These are phyloP conservation scores for Raphanus hybrid DNA, from an alignment of 441 rosid genomes.

Conservation along the genomic window DNA sequence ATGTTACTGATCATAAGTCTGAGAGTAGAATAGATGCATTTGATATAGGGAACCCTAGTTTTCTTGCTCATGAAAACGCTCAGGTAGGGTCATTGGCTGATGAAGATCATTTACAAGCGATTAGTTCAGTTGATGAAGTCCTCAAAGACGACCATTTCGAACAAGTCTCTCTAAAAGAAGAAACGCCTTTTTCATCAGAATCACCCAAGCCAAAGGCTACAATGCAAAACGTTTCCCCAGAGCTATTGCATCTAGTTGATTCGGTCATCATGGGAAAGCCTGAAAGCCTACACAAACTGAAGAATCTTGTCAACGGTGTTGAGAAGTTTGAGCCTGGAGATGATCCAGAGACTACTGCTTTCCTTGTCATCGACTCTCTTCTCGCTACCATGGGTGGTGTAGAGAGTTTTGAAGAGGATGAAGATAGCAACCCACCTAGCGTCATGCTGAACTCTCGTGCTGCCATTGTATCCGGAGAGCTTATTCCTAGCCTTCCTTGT, in stretches of 20 bases:
- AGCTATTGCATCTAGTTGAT: constrained; percentile 91
- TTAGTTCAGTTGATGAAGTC: constrained; percentile 43
- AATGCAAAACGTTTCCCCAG: constrained; percentile 93
- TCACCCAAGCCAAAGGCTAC: constrained; percentile 62
- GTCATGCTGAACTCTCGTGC: constrained; percentile 97
- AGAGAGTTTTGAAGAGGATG: constrained; percentile 95
- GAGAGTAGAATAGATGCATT: background rate
- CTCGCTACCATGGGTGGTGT: constrained; percentile 98
- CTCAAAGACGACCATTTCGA: constrained; percentile 73
- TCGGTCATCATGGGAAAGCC: constrained; percentile 97
- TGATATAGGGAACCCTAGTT: constrained; percentile 27
- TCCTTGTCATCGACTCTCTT: constrained; percentile 85
- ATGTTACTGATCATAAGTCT: background rate
- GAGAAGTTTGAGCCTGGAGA: constrained; percentile 76
- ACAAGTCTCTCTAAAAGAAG: constrained; percentile 62
- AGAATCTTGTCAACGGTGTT: constrained; percentile 74
- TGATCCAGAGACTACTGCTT: constrained; percentile 75
- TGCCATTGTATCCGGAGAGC: constrained; percentile 87
- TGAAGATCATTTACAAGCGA: constrained; percentile 35
- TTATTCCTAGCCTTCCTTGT: constrained; percentile 85
- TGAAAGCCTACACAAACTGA: constrained; percentile 80
- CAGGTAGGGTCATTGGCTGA: constrained; percentile 14
- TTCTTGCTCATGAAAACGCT: constrained; percentile 40
- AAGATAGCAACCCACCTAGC: constrained; percentile 89
- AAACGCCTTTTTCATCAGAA: constrained; percentile 20